phyloP scores from a whole-genome alignment of 306 rosid genomes.

The Albizia julibrissin region DNA sequence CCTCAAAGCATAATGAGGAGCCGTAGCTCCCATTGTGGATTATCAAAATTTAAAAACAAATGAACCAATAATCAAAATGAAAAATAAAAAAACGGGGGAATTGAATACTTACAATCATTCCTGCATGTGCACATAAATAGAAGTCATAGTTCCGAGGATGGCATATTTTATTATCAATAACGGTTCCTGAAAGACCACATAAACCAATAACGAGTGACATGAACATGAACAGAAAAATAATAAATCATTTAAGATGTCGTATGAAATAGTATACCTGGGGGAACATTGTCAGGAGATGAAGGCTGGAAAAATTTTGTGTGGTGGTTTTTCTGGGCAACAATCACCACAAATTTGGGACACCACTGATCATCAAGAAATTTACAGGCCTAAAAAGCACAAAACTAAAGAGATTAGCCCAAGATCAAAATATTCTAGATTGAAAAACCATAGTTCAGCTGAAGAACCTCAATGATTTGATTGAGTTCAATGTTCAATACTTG shows the following conservation, averaged over 20 bases:
- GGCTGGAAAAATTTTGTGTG: slow-evolving; percentile 89
- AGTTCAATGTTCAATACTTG: slow-evolving; percentile 86
- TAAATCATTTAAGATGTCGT: background rate
- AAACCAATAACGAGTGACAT: background rate
- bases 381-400: slow-evolving; percentile 56
- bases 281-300: slow-evolving; percentile 79
- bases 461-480: slow-evolving; percentile 79
- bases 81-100: background rate
- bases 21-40: background rate
- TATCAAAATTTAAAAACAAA: background rate
- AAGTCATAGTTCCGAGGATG: slow-evolving; percentile 90
- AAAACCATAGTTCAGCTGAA: background rate
- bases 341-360: slow-evolving; percentile 81
- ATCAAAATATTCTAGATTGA: background rate
- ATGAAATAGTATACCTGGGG: slow-evolving; percentile 55
- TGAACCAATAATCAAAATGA: background rate
- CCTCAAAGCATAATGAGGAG: too few relatives aligned
- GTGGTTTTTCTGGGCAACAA: slow-evolving; percentile 90
- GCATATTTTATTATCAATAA: slow-evolving; percentile 85
- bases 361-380: slow-evolving; percentile 82
- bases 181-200: slow-evolving; percentile 59
- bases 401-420: background rate
- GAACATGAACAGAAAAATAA: background rate
- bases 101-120: slow-evolving; percentile 79
- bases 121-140: slow-evolving; percentile 93